Percentiles rank a stretch among this genome's conserved stretches.
These are phyloP conservation scores for Didymella pinodella DNA, from an alignment of 2,329 filamentous ascomycete species.

Conservation along the genomic window DNA sequence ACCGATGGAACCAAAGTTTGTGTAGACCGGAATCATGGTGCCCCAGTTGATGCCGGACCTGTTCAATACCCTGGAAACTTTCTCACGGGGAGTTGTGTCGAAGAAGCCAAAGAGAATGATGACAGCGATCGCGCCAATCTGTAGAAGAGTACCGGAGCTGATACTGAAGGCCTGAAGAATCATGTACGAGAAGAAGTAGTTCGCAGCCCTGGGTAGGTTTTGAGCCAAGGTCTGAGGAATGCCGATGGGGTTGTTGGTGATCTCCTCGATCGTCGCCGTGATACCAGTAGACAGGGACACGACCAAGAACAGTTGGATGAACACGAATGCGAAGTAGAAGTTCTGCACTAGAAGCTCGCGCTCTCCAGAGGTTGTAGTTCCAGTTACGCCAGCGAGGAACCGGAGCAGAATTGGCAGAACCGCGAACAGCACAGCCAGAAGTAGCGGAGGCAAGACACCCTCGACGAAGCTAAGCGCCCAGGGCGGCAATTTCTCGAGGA, in stretches of 20 bases:
- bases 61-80: conserved; percentile 84
- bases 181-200: conserved; percentile 99
- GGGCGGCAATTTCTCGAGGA: conserved; percentile 69
- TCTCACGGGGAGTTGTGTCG: conserved; percentile 81
- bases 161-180: conserved; percentile 91
- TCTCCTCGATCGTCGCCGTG: conserved; percentile 68
- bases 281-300: conserved; percentile 85
- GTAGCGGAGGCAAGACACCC: conserved; percentile 82
- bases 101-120: conserved; percentile 83
- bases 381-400: conserved; percentile 75
- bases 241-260: conserved; percentile 70
- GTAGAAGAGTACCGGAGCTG: conserved; percentile 86
- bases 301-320: conserved; percentile 92
- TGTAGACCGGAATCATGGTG: conserved; percentile 93
- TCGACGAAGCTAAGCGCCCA: conserved; percentile 73
- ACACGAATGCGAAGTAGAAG: conserved; percentile 93
- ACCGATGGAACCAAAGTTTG: conserved; percentile 90
- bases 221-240: conserved; percentile 76
- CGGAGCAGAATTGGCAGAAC: conserved; percentile 81
- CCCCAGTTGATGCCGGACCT: conserved; percentile 87
- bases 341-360: conserved; percentile 84
- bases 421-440: conserved; percentile 80
- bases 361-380: conserved; percentile 81
- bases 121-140: conserved; percentile 77
- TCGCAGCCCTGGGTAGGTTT: conserved; percentile 84